Percentiles rank a stretch among this genome's conserved stretches.
Evolutionary conservation across 1,139 yeast genomes (phyloP).

Genomic region (Suhomyces taliae): DNA sequence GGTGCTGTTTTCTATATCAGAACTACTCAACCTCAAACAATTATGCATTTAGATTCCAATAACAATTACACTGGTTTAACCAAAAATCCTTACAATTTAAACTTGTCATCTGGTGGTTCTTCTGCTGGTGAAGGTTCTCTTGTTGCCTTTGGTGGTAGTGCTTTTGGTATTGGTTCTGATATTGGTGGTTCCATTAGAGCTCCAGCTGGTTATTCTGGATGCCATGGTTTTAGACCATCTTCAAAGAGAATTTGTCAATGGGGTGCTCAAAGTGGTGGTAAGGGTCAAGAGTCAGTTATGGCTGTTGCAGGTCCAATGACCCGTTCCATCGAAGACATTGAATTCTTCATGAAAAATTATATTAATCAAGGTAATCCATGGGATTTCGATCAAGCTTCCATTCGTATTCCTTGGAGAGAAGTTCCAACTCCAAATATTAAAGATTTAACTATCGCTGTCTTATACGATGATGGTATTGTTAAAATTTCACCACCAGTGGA

Average conservation of each 20-base stretch:
- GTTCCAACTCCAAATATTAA: conserved; percentile 35
- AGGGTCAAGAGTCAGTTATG: conserved; percentile 58
- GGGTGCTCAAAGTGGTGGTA: conserved; percentile 57
- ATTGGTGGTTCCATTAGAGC: conserved; percentile 79
- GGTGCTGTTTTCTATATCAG: conserved; percentile 65
- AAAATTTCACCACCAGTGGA: conserved; percentile 56
- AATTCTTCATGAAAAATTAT: conserved; percentile 57
- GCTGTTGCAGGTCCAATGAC: conserved; percentile 67
- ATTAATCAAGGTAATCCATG: conserved; percentile 69
- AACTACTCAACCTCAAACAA: conserved; percentile 48
- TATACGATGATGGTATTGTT: conserved; percentile 42
- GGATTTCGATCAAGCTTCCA: conserved; percentile 55
- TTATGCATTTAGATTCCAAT: conserved; percentile 48
- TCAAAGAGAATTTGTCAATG: conserved; percentile 54
- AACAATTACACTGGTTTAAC: conserved; percentile 43
- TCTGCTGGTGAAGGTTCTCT: conserved; percentile 79
- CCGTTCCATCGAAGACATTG: conserved; percentile 61
- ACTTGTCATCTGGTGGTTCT: conserved; percentile 57
- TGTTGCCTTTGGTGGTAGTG: conserved; percentile 63
- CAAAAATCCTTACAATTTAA: conserved; percentile 41
- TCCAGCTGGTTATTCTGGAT: conserved; percentile 73
- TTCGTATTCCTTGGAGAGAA: conserved; percentile 64
- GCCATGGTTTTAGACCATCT: conserved; percentile 69
- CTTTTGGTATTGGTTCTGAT: conserved; percentile 72
- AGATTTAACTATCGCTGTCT: conserved; percentile 35